Conservation (phyloP, 1,284 basidiomycete genomes). For the Moesziomyces antarcticus region DNA sequence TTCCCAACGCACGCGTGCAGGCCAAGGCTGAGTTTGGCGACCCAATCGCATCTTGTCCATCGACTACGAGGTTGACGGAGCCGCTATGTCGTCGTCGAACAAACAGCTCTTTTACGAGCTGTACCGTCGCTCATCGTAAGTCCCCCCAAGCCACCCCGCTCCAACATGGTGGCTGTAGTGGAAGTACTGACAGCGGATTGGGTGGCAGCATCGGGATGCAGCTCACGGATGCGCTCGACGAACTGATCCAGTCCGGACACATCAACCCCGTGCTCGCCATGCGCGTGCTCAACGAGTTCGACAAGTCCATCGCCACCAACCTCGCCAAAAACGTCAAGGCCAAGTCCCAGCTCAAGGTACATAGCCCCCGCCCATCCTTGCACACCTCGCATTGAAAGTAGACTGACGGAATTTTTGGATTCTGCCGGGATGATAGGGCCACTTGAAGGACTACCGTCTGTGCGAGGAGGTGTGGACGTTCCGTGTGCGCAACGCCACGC, state of each 20-base stretch:
- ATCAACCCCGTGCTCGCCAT: conserved; percentile 98
- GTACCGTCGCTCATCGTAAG: conserved; percentile 60
- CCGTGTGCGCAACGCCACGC: conserved; percentile 60
- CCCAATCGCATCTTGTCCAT: no score
- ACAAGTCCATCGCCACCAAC: conserved; percentile 65
- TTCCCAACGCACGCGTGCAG: no score
- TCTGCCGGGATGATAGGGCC: no score
- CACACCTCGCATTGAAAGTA: not conserved
- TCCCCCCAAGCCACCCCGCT: not conserved
- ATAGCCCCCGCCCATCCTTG: conserved; percentile 1
- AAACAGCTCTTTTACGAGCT: conserved; percentile 62
- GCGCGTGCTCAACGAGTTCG: conserved; percentile 80
- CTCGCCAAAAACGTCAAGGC: conserved; percentile 63
- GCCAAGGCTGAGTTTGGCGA: no score
- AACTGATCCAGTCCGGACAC: conserved; percentile 94
- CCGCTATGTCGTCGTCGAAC: conserved; percentile 26
- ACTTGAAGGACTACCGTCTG: conserved; percentile 63
- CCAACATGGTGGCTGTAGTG: no score
- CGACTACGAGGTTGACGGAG: not conserved
- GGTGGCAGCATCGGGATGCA: conserved; percentile 88
- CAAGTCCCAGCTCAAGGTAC: conserved; percentile 62
- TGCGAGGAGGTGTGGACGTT: conserved; percentile 68
- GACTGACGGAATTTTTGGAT: no score
- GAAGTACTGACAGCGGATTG: no score
- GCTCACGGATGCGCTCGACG: conserved; percentile 97